A percentile compares a stretch with the other conserved stretches of the same genome.
Conservation (phyloP, 1,284 basidiomycete genomes). For the Fomitopsis palustris region DNA sequence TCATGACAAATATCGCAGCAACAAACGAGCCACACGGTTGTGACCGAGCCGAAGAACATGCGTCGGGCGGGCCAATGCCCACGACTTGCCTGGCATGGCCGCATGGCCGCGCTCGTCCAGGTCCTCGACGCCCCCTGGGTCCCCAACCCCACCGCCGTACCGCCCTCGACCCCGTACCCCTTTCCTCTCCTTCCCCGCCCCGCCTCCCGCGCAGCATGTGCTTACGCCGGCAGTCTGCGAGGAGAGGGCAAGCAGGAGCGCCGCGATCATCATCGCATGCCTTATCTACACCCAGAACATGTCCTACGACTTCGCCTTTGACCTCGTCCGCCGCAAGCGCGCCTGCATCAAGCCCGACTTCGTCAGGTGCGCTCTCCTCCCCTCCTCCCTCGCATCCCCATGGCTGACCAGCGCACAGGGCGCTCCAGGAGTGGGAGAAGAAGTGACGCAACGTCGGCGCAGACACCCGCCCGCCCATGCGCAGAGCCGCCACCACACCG, state of each 20-base stretch:
- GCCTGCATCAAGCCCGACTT: slow-evolving; percentile 69
- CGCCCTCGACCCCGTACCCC: slow-evolving; percentile 44
- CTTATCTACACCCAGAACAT: slow-evolving; percentile 63
- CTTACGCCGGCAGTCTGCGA: no score
- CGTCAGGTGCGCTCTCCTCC: slow-evolving; percentile 23
- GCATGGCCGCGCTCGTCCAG: slow-evolving; percentile 61
- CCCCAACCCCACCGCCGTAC: slow-evolving; percentile 48
- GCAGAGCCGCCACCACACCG: slow-evolving; percentile 20
- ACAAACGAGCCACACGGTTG: neutral
- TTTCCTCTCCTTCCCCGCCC: neutral
- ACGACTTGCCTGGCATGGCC: no score
- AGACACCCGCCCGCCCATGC: slow-evolving; percentile 11
- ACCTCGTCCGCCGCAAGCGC: slow-evolving; percentile 54
- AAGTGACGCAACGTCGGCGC: slow-evolving; percentile 16
- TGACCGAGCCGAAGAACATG: neutral
- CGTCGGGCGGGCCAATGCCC: neutral
- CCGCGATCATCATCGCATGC: slow-evolving; percentile 65
- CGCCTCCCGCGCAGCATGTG: slow-evolving; percentile 45
- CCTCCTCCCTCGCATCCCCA: neutral
- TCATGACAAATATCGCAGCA: no score
- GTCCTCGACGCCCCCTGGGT: slow-evolving; percentile 71
- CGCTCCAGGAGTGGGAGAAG: slow-evolving; percentile 26
- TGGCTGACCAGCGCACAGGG: slow-evolving; percentile 1
- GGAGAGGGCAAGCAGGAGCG: slow-evolving; percentile 65
- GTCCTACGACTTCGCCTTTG: slow-evolving; percentile 60